Base-by-base conservation (phyloP, 2,329 filamentous ascomycete species). In the Periglandula ipomoeae region DNA sequence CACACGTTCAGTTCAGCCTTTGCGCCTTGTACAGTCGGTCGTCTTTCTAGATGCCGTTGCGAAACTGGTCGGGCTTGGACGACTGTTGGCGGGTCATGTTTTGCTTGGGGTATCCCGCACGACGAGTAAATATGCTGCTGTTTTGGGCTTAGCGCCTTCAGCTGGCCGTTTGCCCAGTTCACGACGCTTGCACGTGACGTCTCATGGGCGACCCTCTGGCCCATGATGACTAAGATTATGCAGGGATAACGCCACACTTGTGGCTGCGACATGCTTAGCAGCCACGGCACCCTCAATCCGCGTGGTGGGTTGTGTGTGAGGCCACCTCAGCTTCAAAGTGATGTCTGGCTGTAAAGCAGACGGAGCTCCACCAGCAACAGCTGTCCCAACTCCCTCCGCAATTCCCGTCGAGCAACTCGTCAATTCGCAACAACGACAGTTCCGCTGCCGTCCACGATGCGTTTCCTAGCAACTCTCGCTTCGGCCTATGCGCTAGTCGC, bases 401-500 rank as follows among this genome's bases (percentile, higher is more conserved):
- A 40, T 30, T n/a, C n/a, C n/a, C 24, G 7, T 39, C 44, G 42
- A 39, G 37, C 37, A 38, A 39, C 47, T 27, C 26, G 40, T 24
- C 47, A 48, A 50, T 54, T 53, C 47, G 51, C 48, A 46, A 24
- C 45, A 22, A 49, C 26, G 45, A 48, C 44, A 50, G 22, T 46
- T 39, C 43, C 17, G 44, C 50, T 51, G 24, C 44, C 44, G 40
- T 45, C 47, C 67, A 82, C 68, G 57, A 91, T 91, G 87, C 84
- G 79, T 70, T 71, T 85, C 60, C 70, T 86, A 50, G 73, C 77
- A 57, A 66, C 81, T 52, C 67, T 89, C 58, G 70, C 85, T 56
- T 77, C 82, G 38, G 70, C 79, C 50, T 70, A 84, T 61, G 72
- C 87, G 56, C 66, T 89, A 49, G 66, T 81, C 35, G 71, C 81